These are phyloP conservation scores for Dictyophora rubrovolvata DNA, from an alignment of 768 basidiomycete genomes.

Conservation along the genomic window DNA sequence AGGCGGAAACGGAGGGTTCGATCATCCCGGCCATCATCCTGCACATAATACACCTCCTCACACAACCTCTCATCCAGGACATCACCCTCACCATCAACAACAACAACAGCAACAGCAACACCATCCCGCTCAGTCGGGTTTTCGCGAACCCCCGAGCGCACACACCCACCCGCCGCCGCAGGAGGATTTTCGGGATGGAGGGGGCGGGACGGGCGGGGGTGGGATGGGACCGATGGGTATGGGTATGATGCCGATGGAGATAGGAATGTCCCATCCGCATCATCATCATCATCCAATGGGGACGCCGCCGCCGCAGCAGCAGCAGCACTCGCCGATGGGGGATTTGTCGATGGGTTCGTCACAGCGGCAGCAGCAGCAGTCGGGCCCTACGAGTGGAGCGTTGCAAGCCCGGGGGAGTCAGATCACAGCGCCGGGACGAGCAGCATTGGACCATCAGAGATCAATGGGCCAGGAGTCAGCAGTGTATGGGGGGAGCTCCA, in stretches of 20 bases:
- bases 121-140: slow-evolving; percentile 5
- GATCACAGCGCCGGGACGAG: neutral
- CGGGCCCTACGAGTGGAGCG: neutral
- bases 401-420: neutral
- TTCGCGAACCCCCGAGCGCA: neutral
- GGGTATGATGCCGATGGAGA: neutral
- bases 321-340: neutral
- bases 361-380: neutral
- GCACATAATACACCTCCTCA: slow-evolving; percentile 11
- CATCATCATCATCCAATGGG: neutral
- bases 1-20: neutral
- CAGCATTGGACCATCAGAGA: neutral
- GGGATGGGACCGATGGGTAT: neutral
- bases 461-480: neutral
- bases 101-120: slow-evolving; percentile 9
- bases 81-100: neutral
- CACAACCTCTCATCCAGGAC: neutral
- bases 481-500: neutral
- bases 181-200: neutral
- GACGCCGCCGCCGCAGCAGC: neutral
- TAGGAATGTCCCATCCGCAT: neutral
- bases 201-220: neutral
- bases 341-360: neutral
- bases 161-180: neutral
- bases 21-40: neutral